A percentile compares a stretch with the other conserved stretches of the same genome.
Evolutionary conservation across 2,329 filamentous ascomycete genomes (phyloP).

Genomic region (Paecilomyces niveus): DNA sequence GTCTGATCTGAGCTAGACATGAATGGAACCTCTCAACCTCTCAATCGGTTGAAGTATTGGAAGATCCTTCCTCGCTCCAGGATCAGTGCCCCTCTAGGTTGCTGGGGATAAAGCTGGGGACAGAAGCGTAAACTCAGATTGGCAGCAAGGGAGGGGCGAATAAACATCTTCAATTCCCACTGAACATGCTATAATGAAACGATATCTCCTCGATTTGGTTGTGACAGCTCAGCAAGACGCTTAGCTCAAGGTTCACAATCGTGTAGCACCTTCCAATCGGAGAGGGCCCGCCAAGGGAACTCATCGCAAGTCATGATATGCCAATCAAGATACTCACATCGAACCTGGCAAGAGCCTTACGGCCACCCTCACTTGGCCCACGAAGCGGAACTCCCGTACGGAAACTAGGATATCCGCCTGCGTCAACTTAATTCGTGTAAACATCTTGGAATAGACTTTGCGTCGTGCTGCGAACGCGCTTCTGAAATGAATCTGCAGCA

Average conservation of each 20-base stretch:
- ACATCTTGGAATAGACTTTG: not conserved
- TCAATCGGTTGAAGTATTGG: not conserved
- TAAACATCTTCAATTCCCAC: constrained; percentile 5
- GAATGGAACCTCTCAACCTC: not conserved
- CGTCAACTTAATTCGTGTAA: not conserved
- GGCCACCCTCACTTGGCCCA: not conserved
- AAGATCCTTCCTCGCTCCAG: not conserved
- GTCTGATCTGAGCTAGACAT: not conserved
- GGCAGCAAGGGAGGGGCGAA: constrained; percentile 16
- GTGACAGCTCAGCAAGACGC: not conserved
- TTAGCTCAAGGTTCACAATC: not conserved
- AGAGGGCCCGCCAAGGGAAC: not conserved
- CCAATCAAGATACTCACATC: not conserved
- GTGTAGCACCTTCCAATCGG: not conserved
- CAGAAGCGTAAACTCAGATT: not conserved
- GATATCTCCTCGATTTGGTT: not conserved
- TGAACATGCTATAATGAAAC: not conserved
- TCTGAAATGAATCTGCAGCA: not conserved
- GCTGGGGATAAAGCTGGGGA: not conserved
- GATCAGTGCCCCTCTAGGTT: not conserved
- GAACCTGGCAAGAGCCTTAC: not conserved
- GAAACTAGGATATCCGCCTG: not conserved
- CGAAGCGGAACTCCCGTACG: not conserved
- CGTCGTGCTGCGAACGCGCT: not conserved
- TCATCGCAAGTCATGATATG: not conserved